Conservation (phyloP, 805 yeast species). For the Lipomyces spencermartinsiae region DNA sequence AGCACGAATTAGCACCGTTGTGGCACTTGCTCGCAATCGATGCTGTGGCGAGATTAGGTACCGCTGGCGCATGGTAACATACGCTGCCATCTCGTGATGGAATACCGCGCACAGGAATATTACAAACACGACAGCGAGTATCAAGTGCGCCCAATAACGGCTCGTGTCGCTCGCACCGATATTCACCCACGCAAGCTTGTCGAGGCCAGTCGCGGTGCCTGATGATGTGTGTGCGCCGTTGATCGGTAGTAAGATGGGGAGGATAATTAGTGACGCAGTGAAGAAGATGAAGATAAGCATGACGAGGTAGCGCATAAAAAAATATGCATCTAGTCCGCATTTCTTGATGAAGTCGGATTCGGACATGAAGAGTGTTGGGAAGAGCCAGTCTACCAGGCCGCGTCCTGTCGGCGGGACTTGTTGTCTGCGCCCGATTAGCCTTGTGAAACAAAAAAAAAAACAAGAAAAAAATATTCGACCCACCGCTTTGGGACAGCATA, state of each 20-base stretch:
- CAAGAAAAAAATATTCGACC: slow-evolving; percentile 16
- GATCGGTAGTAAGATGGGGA: slow-evolving; percentile 77
- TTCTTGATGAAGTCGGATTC: slow-evolving; percentile 80
- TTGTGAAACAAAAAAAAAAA: not conserved
- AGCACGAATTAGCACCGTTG: slow-evolving; percentile 73
- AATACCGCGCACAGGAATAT: slow-evolving; percentile 63
- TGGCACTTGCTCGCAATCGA: slow-evolving; percentile 43
- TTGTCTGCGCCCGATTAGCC: slow-evolving; percentile 9
- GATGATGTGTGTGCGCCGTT: slow-evolving; percentile 48
- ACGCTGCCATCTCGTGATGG: slow-evolving; percentile 60
- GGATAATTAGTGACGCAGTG: slow-evolving; percentile 59
- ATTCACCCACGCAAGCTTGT: slow-evolving; percentile 73
- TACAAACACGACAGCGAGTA: slow-evolving; percentile 62
- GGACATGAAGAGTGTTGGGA: slow-evolving; percentile 67
- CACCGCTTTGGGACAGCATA: slow-evolving; percentile 60
- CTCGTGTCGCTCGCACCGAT: slow-evolving; percentile 59
- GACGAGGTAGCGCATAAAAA: slow-evolving; percentile 79
- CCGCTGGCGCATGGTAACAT: slow-evolving; percentile 56
- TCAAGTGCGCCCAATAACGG: slow-evolving; percentile 66
- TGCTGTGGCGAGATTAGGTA: slow-evolving; percentile 45
- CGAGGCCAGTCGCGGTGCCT: slow-evolving; percentile 57
- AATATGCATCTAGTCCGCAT: slow-evolving; percentile 91
- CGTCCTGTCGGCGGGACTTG: slow-evolving; percentile 74
- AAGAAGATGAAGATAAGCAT: slow-evolving; percentile 61
- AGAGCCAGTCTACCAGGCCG: slow-evolving; percentile 76